These are phyloP conservation scores for Penicillium fuscoglaucum DNA, from an alignment of 2,329 filamentous ascomycete species.

Conservation along the genomic window DNA sequence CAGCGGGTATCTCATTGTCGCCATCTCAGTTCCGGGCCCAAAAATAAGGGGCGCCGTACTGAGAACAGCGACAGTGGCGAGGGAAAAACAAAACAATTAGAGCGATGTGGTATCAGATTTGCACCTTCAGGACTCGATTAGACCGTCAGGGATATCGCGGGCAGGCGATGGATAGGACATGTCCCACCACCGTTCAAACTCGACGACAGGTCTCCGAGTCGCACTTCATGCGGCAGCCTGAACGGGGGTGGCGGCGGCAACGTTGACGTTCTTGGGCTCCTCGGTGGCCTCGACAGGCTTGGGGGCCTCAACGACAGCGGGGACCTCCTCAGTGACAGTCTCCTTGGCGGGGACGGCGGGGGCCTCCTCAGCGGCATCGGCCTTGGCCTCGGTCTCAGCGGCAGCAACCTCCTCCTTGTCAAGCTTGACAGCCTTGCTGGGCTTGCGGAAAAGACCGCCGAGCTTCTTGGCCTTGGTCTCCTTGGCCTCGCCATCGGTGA, in stretches of 20 bases:
- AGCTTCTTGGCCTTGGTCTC: conserved; percentile 47
- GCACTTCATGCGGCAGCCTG: conserved; percentile 47
- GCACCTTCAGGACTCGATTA: conserved; percentile 19
- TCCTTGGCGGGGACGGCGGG: conserved; percentile 28
- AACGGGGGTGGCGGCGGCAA: conserved; percentile 38
- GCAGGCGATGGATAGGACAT: conserved; percentile 31
- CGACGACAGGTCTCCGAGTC: conserved; percentile 34
- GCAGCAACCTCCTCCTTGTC: conserved; percentile 41
- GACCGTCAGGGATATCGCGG: conserved; percentile 26
- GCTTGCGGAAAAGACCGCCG: conserved; percentile 51
- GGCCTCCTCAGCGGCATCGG: conserved; percentile 30
- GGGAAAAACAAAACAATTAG: conserved; percentile 24
- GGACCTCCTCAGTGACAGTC: conserved; percentile 23
- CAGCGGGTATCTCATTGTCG: conserved; percentile 37
- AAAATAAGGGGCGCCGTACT: conserved; percentile 6
- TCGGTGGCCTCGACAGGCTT: conserved; percentile 33
- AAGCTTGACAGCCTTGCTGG: conserved; percentile 50
- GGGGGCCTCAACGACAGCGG: conserved; percentile 17
- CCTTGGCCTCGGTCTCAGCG: conserved; percentile 36
- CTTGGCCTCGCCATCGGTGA: conserved; percentile 47
- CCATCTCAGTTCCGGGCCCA: conserved; percentile 17
- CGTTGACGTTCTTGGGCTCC: conserved; percentile 37
- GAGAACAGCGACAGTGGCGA: conserved; percentile 31
- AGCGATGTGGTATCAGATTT: conserved; percentile 24
- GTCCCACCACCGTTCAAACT: conserved; percentile 48